These are phyloP conservation scores for Abortiporus biennis DNA, from an alignment of 1,284 basidiomycete species.

Conservation along the genomic window DNA sequence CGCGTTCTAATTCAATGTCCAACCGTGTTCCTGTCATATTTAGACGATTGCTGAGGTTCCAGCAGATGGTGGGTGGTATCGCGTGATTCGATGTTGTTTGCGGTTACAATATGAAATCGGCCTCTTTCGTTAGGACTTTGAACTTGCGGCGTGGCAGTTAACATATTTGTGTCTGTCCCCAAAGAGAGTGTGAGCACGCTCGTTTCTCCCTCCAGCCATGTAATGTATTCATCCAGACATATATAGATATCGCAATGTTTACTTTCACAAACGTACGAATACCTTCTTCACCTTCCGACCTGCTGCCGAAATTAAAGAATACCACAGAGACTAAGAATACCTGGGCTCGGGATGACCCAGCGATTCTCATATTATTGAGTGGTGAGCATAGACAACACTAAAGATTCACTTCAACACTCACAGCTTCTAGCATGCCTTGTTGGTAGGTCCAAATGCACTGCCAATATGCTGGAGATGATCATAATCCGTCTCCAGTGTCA, in stretches of 20 bases:
- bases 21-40: constrained; percentile 76
- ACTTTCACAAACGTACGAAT: constrained; percentile 81
- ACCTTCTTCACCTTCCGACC: too few relatives aligned
- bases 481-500: constrained; percentile 46
- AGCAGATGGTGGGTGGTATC: constrained; percentile 80
- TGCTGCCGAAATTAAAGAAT: neutral
- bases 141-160: constrained; percentile 90
- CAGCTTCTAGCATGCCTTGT: constrained; percentile 65
- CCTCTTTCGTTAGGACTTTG: constrained; percentile 95
- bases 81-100: neutral
- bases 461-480: constrained; percentile 2
- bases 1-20: constrained; percentile 26
- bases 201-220: constrained; percentile 6
- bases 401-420: neutral
- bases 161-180: constrained; percentile 89
- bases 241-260: constrained; percentile 79
- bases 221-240: constrained; percentile 7
- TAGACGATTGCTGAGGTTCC: constrained; percentile 70
- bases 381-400: constrained; percentile 1
- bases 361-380: constrained; percentile 68
- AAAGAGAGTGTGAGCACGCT: constrained; percentile 73
- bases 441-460: constrained; percentile 40
- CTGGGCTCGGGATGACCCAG: constrained; percentile 94
- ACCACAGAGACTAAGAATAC: constrained; percentile 91
- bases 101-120: neutral